Percentiles rank a stretch among this genome's conserved stretches.
phyloP scores from a whole-genome alignment of 306 rosid species.

The Purshia tridentata region DNA sequence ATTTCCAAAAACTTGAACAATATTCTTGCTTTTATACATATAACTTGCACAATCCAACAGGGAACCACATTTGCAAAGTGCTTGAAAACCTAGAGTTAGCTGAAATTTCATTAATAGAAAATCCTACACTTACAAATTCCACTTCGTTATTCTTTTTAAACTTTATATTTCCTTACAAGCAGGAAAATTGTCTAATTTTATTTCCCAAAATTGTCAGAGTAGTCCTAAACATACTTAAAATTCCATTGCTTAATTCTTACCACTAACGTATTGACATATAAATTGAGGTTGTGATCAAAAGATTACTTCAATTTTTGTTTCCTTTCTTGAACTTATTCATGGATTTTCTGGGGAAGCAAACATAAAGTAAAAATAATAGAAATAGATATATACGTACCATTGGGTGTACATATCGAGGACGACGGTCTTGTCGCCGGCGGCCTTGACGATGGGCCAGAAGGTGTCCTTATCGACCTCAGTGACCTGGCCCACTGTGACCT shows the following conservation, averaged over 20 bases:
- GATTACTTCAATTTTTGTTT: not conserved
- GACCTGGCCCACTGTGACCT: conserved; percentile 62
- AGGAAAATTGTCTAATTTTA: too few relatives aligned
- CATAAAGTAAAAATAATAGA: not conserved
- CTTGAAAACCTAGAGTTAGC: too few relatives aligned
- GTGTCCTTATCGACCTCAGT: conserved; percentile 89
- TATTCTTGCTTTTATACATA: not conserved
- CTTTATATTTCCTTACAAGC: not conserved
- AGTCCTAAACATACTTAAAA: not conserved
- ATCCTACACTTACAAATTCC: not conserved
- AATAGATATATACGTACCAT: conserved; percentile 44
- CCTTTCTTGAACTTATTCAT: not conserved
- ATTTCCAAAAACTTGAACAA: not conserved
- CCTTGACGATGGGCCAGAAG: conserved; percentile 95
- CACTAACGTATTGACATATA: not conserved
- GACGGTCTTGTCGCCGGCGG: conserved; percentile 84
- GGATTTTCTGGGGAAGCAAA: not conserved
- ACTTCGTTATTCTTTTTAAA: not conserved
- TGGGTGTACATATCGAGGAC: conserved; percentile 98
- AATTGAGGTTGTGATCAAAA: too few relatives aligned
- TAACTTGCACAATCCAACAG: not conserved
- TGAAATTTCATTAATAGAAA: not conserved
- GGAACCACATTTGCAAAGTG: not conserved
- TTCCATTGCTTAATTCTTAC: not conserved
- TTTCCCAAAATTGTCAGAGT: not conserved